Evolutionary conservation across 2,329 filamentous ascomycete species (phyloP).

Genomic region (Laburnicola sp.): DNA sequence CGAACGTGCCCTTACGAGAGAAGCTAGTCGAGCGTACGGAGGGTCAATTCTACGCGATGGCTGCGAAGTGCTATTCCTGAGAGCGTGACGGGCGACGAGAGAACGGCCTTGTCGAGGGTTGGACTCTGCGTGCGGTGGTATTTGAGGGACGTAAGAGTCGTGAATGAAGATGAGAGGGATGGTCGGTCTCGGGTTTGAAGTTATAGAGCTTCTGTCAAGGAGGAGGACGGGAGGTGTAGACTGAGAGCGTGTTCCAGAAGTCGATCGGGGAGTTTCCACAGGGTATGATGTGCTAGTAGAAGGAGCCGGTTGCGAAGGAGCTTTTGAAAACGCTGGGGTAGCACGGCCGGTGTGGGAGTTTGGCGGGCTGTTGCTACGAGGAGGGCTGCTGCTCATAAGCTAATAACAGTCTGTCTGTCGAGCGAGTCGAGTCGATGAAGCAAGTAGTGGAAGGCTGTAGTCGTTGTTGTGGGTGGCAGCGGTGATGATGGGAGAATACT

Average conservation of each 20-base stretch:
- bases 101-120: conserved; percentile 19
- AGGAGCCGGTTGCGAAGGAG: conserved; percentile 12
- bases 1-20: conserved; percentile 16
- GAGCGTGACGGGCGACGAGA: conserved; percentile 12
- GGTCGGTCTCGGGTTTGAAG: conserved; percentile 7
- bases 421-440: background rate
- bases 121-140: conserved; percentile 12
- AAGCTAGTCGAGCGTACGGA: conserved; percentile 19
- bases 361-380: conserved; percentile 32
- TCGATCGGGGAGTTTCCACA: conserved; percentile 28
- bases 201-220: background rate
- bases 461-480: conserved; percentile 11
- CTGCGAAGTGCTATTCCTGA: conserved; percentile 18
- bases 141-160: no score
- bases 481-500: conserved; percentile 11
- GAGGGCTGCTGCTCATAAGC: conserved; percentile 33
- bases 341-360: conserved; percentile 15
- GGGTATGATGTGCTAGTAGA: conserved; percentile 12
- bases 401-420: background rate
- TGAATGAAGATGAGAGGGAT: no score
- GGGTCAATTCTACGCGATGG: conserved; percentile 11
- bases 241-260: conserved; percentile 20
- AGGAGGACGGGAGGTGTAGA: conserved; percentile 8
- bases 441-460: background rate
- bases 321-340: conserved; percentile 14